Percentiles rank a stretch among this genome's conserved stretches.
Conservation (phyloP, 75 land plant genomes). For the Cryptomeria japonica region DNA sequence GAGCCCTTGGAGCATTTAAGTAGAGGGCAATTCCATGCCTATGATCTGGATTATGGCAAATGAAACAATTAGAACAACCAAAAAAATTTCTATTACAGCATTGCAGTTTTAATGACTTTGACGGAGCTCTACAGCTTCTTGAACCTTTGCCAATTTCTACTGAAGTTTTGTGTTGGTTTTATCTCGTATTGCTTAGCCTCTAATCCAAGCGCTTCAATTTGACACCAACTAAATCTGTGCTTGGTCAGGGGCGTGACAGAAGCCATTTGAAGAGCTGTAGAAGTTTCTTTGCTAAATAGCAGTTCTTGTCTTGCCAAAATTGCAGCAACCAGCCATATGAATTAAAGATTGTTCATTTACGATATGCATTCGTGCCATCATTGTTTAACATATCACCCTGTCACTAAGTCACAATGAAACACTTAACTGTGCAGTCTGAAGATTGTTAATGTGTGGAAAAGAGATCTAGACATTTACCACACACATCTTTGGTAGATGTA, state of each 20-base stretch:
- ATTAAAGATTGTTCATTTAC: not conserved
- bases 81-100: not conserved
- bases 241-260: not conserved
- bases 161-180: not conserved
- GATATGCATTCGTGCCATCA: not conserved
- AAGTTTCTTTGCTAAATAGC: not conserved
- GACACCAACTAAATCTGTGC: not conserved
- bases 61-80: not conserved
- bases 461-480: not conserved
- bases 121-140: not conserved
- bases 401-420: not conserved
- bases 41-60: not conserved
- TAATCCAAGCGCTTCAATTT: not conserved
- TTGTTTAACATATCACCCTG: not conserved
- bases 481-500: not conserved
- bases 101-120: not conserved
- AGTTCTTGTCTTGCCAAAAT: not conserved
- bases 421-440: not conserved
- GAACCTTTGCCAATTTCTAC: not conserved
- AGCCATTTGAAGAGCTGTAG: not conserved
- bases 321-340: not conserved
- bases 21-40: not conserved
- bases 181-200: not conserved
- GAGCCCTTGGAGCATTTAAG: not conserved
- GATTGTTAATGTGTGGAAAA: not conserved